Evolutionary conservation across 345 rosid genomes (phyloP).

Genomic region (Moringa oleifera): DNA sequence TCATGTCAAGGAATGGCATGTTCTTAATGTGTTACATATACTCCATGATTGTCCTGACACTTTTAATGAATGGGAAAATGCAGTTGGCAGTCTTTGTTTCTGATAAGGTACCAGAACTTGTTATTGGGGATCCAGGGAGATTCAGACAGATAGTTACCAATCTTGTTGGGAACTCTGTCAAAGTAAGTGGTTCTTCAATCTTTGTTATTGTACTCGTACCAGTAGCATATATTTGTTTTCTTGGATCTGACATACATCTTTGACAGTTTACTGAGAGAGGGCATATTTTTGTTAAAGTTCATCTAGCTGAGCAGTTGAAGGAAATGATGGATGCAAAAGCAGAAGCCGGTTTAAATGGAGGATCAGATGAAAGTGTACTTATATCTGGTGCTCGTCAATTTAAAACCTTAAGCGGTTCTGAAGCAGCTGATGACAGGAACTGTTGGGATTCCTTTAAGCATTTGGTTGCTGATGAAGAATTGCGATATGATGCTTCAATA

Average conservation of each 20-base stretch:
- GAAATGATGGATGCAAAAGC: slow-evolving; percentile 28
- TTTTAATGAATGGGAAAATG: slow-evolving; percentile 26
- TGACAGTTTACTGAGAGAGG: slow-evolving; percentile 93
- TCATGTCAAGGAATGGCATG: slow-evolving; percentile 8
- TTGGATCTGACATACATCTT: slow-evolving; percentile 10
- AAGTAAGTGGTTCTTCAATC: slow-evolving; percentile 42
- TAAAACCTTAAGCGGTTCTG: slow-evolving; percentile 81
- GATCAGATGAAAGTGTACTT: slow-evolving; percentile 38
- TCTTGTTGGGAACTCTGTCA: slow-evolving; percentile 95
- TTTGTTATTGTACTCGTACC: slow-evolving; percentile 1
- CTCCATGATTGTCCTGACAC: neutral
- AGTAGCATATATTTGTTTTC: too few species aligned
- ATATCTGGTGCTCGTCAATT: slow-evolving; percentile 30
- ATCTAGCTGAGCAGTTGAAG: slow-evolving; percentile 57
- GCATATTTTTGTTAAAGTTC: slow-evolving; percentile 88
- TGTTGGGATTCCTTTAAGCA: slow-evolving; percentile 82
- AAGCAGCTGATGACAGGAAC: slow-evolving; percentile 85
- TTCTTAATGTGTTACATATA: neutral
- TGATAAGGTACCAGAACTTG: slow-evolving; percentile 79
- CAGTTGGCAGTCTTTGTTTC: slow-evolving; percentile 93
- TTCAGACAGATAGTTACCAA: slow-evolving; percentile 93
- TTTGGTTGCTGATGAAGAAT: slow-evolving; percentile 46
- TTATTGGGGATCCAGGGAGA: slow-evolving; percentile 91
- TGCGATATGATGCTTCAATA: slow-evolving; percentile 24
- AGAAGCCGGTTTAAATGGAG: slow-evolving; percentile 43